Percentiles rank a stretch among this genome's conserved stretches.
These are phyloP conservation scores for Lactarius deliciosus DNA, from an alignment of 768 basidiomycete species.

Conservation along the genomic window DNA sequence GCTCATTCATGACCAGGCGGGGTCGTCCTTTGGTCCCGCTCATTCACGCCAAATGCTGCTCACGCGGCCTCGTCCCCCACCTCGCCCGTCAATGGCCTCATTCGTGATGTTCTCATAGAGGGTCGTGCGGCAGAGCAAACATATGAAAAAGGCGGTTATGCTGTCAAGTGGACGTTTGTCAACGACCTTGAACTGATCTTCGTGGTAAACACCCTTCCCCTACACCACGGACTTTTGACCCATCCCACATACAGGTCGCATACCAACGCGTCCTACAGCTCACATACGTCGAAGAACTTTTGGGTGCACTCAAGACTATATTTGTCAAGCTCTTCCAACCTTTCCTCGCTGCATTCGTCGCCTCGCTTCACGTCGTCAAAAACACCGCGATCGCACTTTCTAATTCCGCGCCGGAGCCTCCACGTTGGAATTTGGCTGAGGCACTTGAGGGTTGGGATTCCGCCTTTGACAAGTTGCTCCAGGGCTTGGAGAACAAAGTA, in stretches of 20 bases:
- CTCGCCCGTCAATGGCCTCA: constrained; percentile 85
- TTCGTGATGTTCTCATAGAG: constrained; percentile 90
- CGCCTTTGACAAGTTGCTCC: constrained; percentile 73
- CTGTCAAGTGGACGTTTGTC: constrained; percentile 90
- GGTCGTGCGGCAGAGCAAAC: constrained; percentile 77
- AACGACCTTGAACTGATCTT: constrained; percentile 97
- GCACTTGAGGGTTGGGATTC: constrained; percentile 81
- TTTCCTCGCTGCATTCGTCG: constrained; percentile 78
- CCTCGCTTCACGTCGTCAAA: constrained; percentile 70
- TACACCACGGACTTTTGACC: constrained; percentile 7
- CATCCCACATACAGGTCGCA: constrained; percentile 61
- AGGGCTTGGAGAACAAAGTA: constrained; percentile 72
- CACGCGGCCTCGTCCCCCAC: constrained; percentile 65
- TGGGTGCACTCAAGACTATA: constrained; percentile 73
- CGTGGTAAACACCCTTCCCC: constrained; percentile 52
- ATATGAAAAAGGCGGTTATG: constrained; percentile 93
- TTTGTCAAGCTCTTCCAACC: constrained; percentile 88
- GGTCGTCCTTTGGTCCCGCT: constrained; percentile 90
- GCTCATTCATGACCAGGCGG: constrained; percentile 56
- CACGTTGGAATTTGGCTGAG: constrained; percentile 66
- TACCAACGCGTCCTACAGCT: constrained; percentile 96
- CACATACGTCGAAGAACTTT: constrained; percentile 88
- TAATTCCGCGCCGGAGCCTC: constrained; percentile 38
- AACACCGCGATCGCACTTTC: constrained; percentile 41
- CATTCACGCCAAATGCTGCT: constrained; percentile 86